Evolutionary conservation across 352 stramenopile genomes (phyloP).

Genomic region (Ophiocytium majus): DNA sequence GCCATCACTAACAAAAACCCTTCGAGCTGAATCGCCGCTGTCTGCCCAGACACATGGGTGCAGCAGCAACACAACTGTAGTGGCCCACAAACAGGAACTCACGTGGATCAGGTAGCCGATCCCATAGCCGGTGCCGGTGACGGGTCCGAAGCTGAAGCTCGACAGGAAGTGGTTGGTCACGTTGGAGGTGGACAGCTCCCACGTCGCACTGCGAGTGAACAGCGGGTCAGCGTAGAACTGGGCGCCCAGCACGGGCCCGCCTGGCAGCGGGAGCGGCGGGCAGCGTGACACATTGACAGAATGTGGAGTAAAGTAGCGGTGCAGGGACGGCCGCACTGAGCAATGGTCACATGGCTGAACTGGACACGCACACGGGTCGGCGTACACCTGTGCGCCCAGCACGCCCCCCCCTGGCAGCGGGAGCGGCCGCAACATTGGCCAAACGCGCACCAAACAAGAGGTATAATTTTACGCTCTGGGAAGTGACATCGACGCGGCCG

Average conservation of each 20-base stretch:
- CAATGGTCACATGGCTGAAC: neutral
- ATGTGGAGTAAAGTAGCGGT: no score
- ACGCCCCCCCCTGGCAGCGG: no score
- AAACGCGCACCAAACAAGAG: no score
- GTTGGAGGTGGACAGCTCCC: conserved; percentile 83
- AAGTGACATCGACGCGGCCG: no score
- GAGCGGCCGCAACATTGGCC: no score
- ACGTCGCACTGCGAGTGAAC: conserved; percentile 73
- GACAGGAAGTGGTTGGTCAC: conserved; percentile 78
- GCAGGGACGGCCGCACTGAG: no score
- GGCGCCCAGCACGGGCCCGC: conserved; percentile 61
- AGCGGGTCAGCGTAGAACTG: conserved; percentile 74
- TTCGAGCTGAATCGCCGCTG: neutral
- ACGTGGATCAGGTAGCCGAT: conserved; percentile 77
- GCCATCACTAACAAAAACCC: neutral
- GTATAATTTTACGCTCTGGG: no score
- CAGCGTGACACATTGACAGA: no score
- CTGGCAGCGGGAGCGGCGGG: no score
- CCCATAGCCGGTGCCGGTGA: conserved; percentile 78
- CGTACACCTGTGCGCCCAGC: no score
- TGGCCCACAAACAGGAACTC: neutral
- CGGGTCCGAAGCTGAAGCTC: conserved; percentile 80
- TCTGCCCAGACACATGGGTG: neutral
- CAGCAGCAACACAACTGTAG: neutral
- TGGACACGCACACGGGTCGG: neutral